phyloP scores from a whole-genome alignment of 768 basidiomycete genomes.

The Lactarius sp. region DNA sequence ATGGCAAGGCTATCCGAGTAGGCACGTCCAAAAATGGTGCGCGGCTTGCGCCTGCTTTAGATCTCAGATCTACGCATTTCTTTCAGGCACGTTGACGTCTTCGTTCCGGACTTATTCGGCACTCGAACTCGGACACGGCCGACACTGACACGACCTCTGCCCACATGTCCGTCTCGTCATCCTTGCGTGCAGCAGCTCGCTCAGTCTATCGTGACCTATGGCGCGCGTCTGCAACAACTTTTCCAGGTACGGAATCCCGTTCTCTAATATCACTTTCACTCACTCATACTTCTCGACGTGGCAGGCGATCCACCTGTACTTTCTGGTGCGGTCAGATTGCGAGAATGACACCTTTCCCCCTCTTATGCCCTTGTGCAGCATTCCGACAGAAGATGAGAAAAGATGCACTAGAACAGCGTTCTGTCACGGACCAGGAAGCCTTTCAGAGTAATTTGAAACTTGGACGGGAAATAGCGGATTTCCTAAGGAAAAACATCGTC shows the following conservation, averaged over 20 bases:
- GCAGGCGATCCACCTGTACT: slow-evolving; percentile 55
- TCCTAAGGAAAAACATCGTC: slow-evolving; percentile 78
- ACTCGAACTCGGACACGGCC: background rate
- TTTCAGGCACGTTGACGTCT: background rate
- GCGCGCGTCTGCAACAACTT: slow-evolving; percentile 62
- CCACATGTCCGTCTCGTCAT: slow-evolving; percentile 47
- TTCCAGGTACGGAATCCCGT: slow-evolving; percentile 41
- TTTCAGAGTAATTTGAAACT: slow-evolving; percentile 54
- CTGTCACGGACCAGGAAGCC: slow-evolving; percentile 41
- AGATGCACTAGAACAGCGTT: slow-evolving; percentile 44
- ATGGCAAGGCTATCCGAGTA: slow-evolving; percentile 27
- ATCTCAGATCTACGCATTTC: slow-evolving; percentile 32
- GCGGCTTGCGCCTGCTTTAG: slow-evolving; percentile 31
- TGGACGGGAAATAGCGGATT: slow-evolving; percentile 65
- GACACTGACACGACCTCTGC: background rate
- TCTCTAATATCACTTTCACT: background rate
- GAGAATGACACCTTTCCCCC: background rate
- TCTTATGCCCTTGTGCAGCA: slow-evolving; percentile 39
- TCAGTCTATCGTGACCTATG: slow-evolving; percentile 70
- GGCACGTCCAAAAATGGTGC: slow-evolving; percentile 38
- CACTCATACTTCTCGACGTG: background rate
- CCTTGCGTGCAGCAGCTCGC: slow-evolving; percentile 58
- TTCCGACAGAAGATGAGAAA: slow-evolving; percentile 65
- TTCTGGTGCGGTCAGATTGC: slow-evolving; percentile 38
- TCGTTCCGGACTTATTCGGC: no score